Conservation (phyloP, 2,329 filamentous ascomycete species). For the Colletotrichum paranaense region DNA sequence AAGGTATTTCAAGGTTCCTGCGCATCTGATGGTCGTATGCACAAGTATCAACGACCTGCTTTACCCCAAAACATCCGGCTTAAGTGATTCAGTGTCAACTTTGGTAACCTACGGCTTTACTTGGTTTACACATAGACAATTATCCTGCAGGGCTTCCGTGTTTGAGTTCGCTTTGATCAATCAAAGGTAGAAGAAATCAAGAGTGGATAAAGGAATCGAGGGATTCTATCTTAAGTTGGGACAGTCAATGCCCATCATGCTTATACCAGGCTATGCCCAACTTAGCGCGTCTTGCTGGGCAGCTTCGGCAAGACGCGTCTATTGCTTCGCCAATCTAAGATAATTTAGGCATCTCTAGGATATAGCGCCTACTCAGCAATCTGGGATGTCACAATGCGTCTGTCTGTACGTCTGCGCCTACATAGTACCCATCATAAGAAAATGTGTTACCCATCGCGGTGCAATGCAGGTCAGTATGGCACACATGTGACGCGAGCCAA, state of each 20-base stretch:
- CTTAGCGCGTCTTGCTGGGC: not conserved
- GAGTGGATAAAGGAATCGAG: not conserved
- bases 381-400: not conserved
- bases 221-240: not conserved
- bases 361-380: not conserved
- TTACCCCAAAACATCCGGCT: not conserved
- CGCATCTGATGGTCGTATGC: constrained; percentile 3
- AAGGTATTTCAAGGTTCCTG: constrained; percentile 3
- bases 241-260: not conserved
- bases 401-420: not conserved
- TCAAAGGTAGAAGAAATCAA: not conserved
- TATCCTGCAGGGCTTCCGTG: not conserved
- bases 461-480: not conserved
- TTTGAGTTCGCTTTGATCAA: not conserved
- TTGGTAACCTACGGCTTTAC: not conserved
- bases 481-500: constrained; percentile 20
- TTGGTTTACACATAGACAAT: not conserved
- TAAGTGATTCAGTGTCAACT: not conserved
- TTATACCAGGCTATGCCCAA: not conserved
- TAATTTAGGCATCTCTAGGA: not conserved
- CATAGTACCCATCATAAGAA: not conserved
- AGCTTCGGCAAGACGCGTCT: not conserved
- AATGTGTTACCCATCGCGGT: not conserved
- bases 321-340: not conserved
- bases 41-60: not conserved